Percentiles rank a stretch among this genome's conserved stretches.
Conservation (phyloP, 176 grass and related monocot species). For the Stipa capillata region DNA sequence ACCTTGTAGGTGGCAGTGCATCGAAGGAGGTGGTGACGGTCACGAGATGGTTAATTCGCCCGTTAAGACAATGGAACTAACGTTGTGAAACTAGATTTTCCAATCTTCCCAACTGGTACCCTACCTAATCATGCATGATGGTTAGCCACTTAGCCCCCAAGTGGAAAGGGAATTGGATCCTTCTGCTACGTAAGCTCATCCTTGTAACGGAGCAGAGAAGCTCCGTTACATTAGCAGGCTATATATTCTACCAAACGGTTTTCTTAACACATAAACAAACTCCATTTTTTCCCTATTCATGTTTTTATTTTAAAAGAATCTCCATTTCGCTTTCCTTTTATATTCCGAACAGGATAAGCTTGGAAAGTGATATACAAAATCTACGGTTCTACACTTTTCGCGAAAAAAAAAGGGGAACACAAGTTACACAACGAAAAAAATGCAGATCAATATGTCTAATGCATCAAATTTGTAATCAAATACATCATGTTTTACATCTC, state of each 20-base stretch:
- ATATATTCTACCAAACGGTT: conserved; percentile 5
- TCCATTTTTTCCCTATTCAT: not conserved
- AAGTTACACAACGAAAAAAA: not conserved
- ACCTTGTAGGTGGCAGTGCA: too few species aligned
- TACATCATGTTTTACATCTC: not conserved
- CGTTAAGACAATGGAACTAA: too few species aligned
- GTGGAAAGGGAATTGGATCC: conserved; percentile 39
- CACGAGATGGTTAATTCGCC: too few species aligned
- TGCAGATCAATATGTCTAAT: not conserved
- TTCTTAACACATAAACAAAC: conserved; percentile 35
- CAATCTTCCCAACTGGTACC: too few species aligned
- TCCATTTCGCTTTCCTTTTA: not conserved
- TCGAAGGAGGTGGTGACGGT: too few species aligned
- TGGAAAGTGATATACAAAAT: not conserved
- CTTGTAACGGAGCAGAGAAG: not conserved
- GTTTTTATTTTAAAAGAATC: not conserved
- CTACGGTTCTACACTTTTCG: not conserved
- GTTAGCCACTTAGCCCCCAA: not conserved
- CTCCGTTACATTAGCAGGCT: not conserved
- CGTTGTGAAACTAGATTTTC: too few species aligned
- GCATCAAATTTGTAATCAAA: not conserved
- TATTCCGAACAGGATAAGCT: not conserved
- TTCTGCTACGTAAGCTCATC: conserved; percentile 28
- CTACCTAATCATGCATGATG: conserved; percentile 8
- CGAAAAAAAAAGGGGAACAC: not conserved